These are phyloP conservation scores for Diaporthe caulivora DNA, from an alignment of 2,329 filamentous ascomycete genomes.

Conservation along the genomic window DNA sequence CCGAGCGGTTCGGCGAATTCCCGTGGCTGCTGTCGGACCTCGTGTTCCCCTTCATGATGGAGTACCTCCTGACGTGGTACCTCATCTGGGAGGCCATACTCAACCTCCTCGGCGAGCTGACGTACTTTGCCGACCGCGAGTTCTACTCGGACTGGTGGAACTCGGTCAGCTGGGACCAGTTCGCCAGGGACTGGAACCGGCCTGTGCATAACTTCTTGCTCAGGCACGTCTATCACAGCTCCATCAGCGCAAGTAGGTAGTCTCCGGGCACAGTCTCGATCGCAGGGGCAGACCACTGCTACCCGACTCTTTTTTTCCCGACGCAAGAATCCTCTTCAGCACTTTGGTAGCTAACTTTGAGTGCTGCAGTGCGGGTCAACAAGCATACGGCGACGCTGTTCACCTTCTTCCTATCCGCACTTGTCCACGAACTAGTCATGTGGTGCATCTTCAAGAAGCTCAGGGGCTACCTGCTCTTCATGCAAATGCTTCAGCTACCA, in stretches of 20 bases:
- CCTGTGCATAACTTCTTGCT: conserved; percentile 84
- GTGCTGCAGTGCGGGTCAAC: conserved; percentile 67
- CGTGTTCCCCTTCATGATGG: conserved; percentile 83
- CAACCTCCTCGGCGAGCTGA: conserved; percentile 82
- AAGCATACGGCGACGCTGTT: conserved; percentile 80
- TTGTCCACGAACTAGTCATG: conserved; percentile 83
- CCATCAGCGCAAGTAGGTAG: conserved; percentile 70
- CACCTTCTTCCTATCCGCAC: conserved; percentile 79
- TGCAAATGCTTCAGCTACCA: conserved; percentile 82
- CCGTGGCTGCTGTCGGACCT: conserved; percentile 82
- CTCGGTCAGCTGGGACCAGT: conserved; percentile 78
- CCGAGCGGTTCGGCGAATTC: conserved; percentile 73
- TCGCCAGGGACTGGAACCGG: conserved; percentile 83
- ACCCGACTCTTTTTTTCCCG: neutral
- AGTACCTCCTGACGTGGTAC: conserved; percentile 83
- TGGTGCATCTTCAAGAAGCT: conserved; percentile 85
- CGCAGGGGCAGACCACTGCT: neutral
- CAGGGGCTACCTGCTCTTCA: conserved; percentile 77
- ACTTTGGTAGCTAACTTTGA: neutral
- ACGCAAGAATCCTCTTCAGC: neutral
- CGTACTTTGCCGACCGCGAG: conserved; percentile 80
- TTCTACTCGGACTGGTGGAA: conserved; percentile 79
- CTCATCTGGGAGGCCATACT: conserved; percentile 83
- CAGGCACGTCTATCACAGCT: conserved; percentile 83
- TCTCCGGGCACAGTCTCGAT: neutral